phyloP scores from a whole-genome alignment of 73 alveolate genomes.

The Paramecium octaurelia region DNA sequence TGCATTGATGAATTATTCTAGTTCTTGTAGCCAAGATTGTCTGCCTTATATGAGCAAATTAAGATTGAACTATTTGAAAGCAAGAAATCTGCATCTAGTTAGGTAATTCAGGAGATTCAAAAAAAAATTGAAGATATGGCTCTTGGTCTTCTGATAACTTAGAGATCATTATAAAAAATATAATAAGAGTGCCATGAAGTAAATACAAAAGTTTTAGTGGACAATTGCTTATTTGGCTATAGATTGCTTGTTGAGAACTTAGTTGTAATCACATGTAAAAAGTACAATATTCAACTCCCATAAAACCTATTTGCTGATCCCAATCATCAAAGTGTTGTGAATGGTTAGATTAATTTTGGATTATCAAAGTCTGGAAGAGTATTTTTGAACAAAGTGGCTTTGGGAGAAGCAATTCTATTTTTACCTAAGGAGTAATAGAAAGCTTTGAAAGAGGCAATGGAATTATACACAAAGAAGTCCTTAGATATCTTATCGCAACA shows the following conservation, averaged over 20 bases:
- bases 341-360: constrained; percentile 10
- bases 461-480: neutral
- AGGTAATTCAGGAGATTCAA: neutral
- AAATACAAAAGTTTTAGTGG: neutral
- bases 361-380: neutral
- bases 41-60: neutral
- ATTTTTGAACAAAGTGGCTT: neutral
- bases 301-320: neutral
- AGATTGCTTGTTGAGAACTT: constrained; percentile 3
- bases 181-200: neutral
- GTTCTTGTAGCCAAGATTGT: neutral
- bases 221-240: constrained; percentile 35
- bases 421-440: neutral
- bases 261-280: constrained; percentile 26
- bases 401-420: neutral
- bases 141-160: neutral
- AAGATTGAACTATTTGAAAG: constrained; percentile 33
- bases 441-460: neutral
- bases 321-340: neutral
- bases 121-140: constrained; percentile 36
- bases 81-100: neutral
- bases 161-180: neutral
- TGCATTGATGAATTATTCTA: neutral
- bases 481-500: neutral
- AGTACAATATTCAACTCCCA: neutral